Evolutionary conservation across 352 stramenopile species (phyloP), one percentile per base, ranked within the genome.

Genomic region (Peronospora belbahrii): DNA sequence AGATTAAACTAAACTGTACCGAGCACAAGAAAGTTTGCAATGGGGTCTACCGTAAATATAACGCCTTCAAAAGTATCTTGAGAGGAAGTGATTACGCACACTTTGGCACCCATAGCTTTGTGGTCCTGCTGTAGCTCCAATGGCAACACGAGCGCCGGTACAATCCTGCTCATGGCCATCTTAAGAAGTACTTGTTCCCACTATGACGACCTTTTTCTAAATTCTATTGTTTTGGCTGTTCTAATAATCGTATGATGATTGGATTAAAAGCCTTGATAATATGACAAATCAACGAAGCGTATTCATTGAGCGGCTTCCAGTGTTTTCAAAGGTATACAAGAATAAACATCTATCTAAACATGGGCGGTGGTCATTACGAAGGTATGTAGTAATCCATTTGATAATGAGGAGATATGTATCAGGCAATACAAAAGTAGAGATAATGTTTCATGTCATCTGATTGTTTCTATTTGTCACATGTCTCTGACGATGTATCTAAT

Each of bases 11-110:
- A 2, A 18, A 18, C 19, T 41, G 27, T 49, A 88, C 77, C 75
- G 34, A 92, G 67, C 42, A 92, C 65, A 42, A 92, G 74, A 56
- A 92, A 88, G 47, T 80, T 81, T 44, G 77, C 72, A 11, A 88
- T 60, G 13, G 75, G 69, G 42, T 92, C 80, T 34, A 92, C 34
- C 45, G 77, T 89, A 64, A 86, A 92, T 42, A 89, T 63, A n/a
- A 64, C 45, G 28, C 80, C 80, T 38, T 92, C 77, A 28, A 87
- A 76, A 19, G 41, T 61, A 34, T 80, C 73, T 28, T 81, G 51
- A 3, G 52, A 39, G 22, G 42, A 50, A 23, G 70, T 85, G 17
- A 72, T n/a, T 34, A 92, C 80, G 46, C 70, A 62, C 45, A 92
- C 62, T 40, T 65, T 78, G 32, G 73, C 71, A 38, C 78, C 75